These are phyloP conservation scores for Taphrina wiesneri DNA, from an alignment of 1,139 yeast genomes.

Conservation along the genomic window DNA sequence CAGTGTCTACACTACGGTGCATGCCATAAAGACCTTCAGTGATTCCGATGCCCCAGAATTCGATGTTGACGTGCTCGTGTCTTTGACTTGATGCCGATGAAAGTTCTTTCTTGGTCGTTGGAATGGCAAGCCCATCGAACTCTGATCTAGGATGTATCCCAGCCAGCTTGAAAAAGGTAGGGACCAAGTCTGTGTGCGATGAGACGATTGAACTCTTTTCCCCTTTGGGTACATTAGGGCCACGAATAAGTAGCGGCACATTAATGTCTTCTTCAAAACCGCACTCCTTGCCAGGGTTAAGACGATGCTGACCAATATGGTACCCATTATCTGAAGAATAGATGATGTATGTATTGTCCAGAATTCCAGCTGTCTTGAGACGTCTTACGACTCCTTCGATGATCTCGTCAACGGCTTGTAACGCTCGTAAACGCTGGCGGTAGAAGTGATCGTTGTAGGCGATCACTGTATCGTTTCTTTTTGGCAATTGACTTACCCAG, in stretches of 20 bases:
- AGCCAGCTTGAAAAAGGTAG: conserved; percentile 26
- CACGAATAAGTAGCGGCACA: conserved; percentile 32
- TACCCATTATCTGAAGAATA: conserved; percentile 35
- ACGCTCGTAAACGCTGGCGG: conserved; percentile 28
- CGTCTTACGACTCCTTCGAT: conserved; percentile 18
- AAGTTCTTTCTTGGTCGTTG: background rate
- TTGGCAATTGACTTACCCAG: conserved; percentile 47
- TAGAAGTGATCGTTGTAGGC: conserved; percentile 43
- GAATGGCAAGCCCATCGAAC: conserved; percentile 29
- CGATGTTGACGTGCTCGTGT: conserved; percentile 31
- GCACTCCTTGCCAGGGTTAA: conserved; percentile 31
- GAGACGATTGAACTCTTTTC: conserved; percentile 11
- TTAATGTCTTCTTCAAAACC: conserved; percentile 33
- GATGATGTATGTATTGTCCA: conserved; percentile 34
- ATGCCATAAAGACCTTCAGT: conserved; percentile 8
- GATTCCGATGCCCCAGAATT: conserved; percentile 32
- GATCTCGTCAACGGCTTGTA: conserved; percentile 35
- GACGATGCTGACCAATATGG: conserved; percentile 33
- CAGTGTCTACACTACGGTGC: background rate
- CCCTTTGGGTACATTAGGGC: conserved; percentile 30
- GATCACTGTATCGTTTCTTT: conserved; percentile 40
- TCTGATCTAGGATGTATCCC: conserved; percentile 1
- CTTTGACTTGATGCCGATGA: background rate
- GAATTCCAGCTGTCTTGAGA: conserved; percentile 23
- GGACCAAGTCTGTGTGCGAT: conserved; percentile 29